A percentile compares a stretch with the other conserved stretches of the same genome.
Evolutionary conservation across 106 monocot genomes (phyloP).

Genomic region (Platanthera zijinensis): DNA sequence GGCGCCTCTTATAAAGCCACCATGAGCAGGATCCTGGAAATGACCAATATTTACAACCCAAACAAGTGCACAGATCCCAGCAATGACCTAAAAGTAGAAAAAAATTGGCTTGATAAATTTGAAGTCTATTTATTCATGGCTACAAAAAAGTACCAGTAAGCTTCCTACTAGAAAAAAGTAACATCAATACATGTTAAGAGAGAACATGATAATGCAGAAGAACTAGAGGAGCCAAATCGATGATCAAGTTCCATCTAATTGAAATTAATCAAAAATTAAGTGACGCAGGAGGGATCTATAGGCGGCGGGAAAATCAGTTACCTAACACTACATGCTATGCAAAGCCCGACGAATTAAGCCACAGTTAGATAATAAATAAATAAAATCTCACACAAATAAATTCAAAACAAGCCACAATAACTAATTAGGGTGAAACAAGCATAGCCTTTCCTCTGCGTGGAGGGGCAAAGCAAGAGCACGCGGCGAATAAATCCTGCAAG

Average conservation of each 20-base stretch:
- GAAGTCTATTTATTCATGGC: background rate
- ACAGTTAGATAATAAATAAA: too few relatives aligned
- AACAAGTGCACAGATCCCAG: constrained; percentile 94
- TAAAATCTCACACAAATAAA: too few relatives aligned
- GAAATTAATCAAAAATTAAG: background rate
- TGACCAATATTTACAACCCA: constrained; percentile 99
- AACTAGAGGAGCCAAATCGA: background rate
- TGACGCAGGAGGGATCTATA: too few relatives aligned
- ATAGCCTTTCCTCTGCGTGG: too few relatives aligned
- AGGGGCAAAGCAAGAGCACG: too few relatives aligned
- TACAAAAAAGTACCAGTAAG: background rate
- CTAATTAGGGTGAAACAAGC: too few relatives aligned
- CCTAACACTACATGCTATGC: too few relatives aligned
- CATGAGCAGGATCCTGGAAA: constrained; percentile 94
- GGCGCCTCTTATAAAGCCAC: constrained; percentile 89
- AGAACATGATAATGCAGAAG: background rate
- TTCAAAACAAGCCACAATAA: too few relatives aligned
- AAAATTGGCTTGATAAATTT: constrained; percentile 1
- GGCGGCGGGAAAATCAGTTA: too few relatives aligned
- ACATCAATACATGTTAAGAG: background rate
- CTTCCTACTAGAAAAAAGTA: background rate
- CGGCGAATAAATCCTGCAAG: too few relatives aligned
- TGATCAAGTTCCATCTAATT: background rate
- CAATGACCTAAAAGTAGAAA: constrained; percentile 66
- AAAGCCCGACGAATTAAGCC: too few relatives aligned